phyloP scores from a whole-genome alignment of 192 early-diverging fungal genomes.

The Coemansia sp. region DNA sequence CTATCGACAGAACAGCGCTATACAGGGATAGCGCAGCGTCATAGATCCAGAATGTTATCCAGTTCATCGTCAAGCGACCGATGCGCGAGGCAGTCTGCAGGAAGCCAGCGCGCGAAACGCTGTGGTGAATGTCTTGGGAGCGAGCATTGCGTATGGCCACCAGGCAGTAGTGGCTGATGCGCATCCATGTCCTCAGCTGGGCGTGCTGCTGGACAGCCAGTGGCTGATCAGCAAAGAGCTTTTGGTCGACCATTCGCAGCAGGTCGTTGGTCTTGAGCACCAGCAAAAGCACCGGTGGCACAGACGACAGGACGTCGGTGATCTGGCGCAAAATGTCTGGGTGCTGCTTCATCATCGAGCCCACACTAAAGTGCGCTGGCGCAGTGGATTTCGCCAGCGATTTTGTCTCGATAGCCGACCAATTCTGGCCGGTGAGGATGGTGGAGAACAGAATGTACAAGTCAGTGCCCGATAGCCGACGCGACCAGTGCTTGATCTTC shows the following conservation, averaged over 20 bases:
- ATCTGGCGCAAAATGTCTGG: slow-evolving; percentile 68
- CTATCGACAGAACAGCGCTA: slow-evolving; percentile 10
- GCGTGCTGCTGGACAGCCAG: slow-evolving; percentile 37
- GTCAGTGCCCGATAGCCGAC: slow-evolving; percentile 69
- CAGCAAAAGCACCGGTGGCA: slow-evolving; percentile 81
- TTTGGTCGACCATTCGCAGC: slow-evolving; percentile 67
- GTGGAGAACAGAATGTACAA: slow-evolving; percentile 82
- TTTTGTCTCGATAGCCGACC: slow-evolving; percentile 64
- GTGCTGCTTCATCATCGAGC: slow-evolving; percentile 58
- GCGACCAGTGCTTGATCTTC: slow-evolving; percentile 66
- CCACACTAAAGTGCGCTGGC: slow-evolving; percentile 53
- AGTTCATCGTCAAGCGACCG: slow-evolving; percentile 17
- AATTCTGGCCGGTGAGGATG: slow-evolving; percentile 84
- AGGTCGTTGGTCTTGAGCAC: slow-evolving; percentile 93
- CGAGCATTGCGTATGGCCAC: slow-evolving; percentile 38
- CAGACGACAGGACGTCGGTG: slow-evolving; percentile 74
- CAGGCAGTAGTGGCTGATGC: slow-evolving; percentile 45
- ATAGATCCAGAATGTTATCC: slow-evolving; percentile 29
- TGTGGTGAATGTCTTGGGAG: slow-evolving; percentile 27
- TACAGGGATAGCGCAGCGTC: slow-evolving; percentile 19
- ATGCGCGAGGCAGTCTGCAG: slow-evolving; percentile 8
- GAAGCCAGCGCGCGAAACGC: slow-evolving; percentile 12
- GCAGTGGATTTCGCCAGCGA: slow-evolving; percentile 36
- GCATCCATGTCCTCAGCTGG: slow-evolving; percentile 43
- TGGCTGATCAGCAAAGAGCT: slow-evolving; percentile 50